Evolutionary conservation across 176 grass and related monocot species (phyloP).

Genomic region (Puccinellia tenuiflora): DNA sequence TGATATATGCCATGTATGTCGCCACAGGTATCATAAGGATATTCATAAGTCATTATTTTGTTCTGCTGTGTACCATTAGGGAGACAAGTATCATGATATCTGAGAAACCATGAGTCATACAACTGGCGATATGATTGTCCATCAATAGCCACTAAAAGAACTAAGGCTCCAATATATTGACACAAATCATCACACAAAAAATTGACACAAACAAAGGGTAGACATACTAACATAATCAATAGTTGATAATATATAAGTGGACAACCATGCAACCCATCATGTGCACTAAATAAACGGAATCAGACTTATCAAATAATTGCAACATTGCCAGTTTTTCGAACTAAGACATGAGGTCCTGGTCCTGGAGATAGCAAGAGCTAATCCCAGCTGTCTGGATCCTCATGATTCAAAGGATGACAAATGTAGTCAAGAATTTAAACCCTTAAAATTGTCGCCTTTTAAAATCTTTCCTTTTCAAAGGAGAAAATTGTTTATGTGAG

Average conservation of each 20-base stretch:
- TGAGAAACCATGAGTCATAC: neutral
- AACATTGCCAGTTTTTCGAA: neutral
- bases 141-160: slow-evolving; percentile 8
- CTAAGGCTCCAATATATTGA: slow-evolving; percentile 3
- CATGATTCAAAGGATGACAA: neutral
- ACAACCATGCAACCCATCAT: neutral
- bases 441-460: neutral
- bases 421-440: neutral
- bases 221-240: neutral
- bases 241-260: slow-evolving; percentile 10
- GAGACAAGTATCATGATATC: slow-evolving; percentile 14
- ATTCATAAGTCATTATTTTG: neutral
- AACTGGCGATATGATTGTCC: neutral
- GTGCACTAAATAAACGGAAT: slow-evolving; percentile 3
- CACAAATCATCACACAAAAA: no score
- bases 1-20: neutral
- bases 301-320: neutral
- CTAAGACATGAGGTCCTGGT: neutral
- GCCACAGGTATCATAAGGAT: neutral
- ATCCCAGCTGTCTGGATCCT: neutral
- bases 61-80: slow-evolving; percentile 12
- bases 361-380: neutral
- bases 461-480: neutral
- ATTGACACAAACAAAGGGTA: slow-evolving; percentile 1
- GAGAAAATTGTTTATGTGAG: neutral